phyloP scores from a whole-genome alignment of 2,329 filamentous ascomycete species.

The Fusarium virguliforme region DNA sequence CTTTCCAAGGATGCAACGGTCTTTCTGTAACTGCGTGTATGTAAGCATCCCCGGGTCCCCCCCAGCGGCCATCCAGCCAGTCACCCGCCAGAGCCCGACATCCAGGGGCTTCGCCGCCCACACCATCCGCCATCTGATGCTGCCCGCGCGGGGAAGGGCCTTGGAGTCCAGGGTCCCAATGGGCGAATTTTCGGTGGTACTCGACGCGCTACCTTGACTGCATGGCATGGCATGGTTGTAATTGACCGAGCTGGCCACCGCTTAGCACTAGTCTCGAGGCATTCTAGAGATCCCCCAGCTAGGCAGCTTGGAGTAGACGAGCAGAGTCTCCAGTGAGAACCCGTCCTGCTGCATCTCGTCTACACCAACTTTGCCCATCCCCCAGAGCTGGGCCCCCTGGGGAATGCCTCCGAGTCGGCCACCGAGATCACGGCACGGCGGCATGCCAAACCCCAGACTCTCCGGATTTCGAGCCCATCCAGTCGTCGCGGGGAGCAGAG shows the following conservation, averaged over 20 bases:
- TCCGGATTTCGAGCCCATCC: slow-evolving; percentile 35
- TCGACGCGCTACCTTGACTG: slow-evolving; percentile 51
- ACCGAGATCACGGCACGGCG: slow-evolving; percentile 40
- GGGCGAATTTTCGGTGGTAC: slow-evolving; percentile 57
- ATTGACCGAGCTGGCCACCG: slow-evolving; percentile 50
- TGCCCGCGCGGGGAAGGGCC: slow-evolving; percentile 42
- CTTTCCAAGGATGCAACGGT: slow-evolving; percentile 8
- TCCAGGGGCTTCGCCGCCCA: slow-evolving; percentile 17
- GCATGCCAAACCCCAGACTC: slow-evolving; percentile 40
- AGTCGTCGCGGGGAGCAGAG: slow-evolving; percentile 31
- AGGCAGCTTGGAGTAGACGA: slow-evolving; percentile 19
- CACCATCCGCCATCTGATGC: slow-evolving; percentile 12
- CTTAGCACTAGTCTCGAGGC: slow-evolving; percentile 15
- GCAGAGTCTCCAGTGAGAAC: slow-evolving; percentile 8
- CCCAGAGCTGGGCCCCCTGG: slow-evolving; percentile 32
- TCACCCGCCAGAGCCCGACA: slow-evolving; percentile 15
- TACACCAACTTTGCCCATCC: slow-evolving; percentile 18
- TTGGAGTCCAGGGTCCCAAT: slow-evolving; percentile 40
- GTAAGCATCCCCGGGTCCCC: slow-evolving; percentile 10
- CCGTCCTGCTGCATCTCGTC: slow-evolving; percentile 16
- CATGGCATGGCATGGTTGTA: slow-evolving; percentile 49
- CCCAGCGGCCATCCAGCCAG: slow-evolving; percentile 13
- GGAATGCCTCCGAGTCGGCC: slow-evolving; percentile 47
- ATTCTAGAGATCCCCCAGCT: slow-evolving; percentile 16
- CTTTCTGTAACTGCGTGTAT: background rate